phyloP scores from a whole-genome alignment of 345 rosid species.

The Syzygium oleosum region DNA sequence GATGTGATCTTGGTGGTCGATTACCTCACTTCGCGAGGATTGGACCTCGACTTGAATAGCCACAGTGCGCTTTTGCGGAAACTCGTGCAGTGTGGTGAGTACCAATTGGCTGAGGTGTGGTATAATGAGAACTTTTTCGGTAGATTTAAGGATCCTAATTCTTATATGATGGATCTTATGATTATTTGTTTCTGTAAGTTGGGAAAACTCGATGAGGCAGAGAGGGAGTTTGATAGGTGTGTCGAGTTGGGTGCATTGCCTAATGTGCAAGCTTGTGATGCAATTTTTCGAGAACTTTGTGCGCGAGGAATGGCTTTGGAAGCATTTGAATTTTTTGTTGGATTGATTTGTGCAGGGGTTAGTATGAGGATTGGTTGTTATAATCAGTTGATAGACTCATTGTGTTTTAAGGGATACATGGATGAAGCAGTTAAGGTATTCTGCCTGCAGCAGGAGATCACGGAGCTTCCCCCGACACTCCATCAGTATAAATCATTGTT shows the following conservation, averaged over 20 bases:
- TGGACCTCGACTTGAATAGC: conserved; percentile 30
- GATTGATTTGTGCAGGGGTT: conserved; percentile 14
- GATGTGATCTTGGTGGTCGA: conserved; percentile 30
- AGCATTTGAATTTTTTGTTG: conserved; percentile 33
- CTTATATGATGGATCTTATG: conserved; percentile 34
- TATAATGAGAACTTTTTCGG: conserved; percentile 24
- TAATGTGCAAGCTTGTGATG: conserved; percentile 20
- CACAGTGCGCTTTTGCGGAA: conserved; percentile 26
- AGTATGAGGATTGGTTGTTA: conserved; percentile 32
- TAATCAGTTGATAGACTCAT: conserved; percentile 33
- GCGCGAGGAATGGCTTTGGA: conserved; percentile 33
- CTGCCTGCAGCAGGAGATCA: conserved; percentile 30
- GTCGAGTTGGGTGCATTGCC: conserved; percentile 21
- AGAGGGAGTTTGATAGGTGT: conserved; percentile 32
- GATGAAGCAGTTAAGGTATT: conserved; percentile 45
- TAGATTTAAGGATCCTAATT: conserved; percentile 32
- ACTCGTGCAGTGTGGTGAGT: conserved; percentile 33
- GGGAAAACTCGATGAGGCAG: conserved; percentile 47
- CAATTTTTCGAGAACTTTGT: conserved; percentile 30
- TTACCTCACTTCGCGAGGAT: conserved; percentile 24
- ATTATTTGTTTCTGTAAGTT: conserved; percentile 42
- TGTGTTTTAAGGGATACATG: conserved; percentile 37
- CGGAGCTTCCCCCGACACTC: conserved; percentile 24
- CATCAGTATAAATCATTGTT: conserved; percentile 47
- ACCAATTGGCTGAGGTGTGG: conserved; percentile 27